Conservation (phyloP, 352 stramenopile species). For the Globisporangium apiculatum region DNA sequence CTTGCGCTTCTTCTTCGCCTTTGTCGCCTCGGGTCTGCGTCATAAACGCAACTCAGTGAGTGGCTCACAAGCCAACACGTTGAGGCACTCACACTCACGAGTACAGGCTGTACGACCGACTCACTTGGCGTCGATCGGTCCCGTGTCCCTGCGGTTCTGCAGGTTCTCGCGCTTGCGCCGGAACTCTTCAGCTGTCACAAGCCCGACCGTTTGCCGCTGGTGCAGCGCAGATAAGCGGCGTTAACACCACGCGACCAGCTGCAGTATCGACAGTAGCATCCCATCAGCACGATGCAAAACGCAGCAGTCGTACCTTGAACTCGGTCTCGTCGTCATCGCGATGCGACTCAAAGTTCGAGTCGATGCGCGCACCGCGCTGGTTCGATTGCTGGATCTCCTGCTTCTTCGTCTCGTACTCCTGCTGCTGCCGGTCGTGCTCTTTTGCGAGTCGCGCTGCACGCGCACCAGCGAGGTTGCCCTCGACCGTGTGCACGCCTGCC, state of each 20-base stretch:
- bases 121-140: constrained; percentile 22
- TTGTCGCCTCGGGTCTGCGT: constrained; percentile 27
- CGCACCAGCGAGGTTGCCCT: constrained; percentile 92
- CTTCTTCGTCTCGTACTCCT: constrained; percentile 92
- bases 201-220: constrained; percentile 80
- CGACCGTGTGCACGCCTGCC: constrained; percentile 93
- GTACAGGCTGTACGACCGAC: not conserved
- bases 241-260: not conserved
- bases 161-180: constrained; percentile 80
- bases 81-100: too few relatives aligned
- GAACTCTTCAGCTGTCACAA: constrained; percentile 95
- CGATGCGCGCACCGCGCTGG: constrained; percentile 79
- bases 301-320: constrained; percentile 54
- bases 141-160: constrained; percentile 30
- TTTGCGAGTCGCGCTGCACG: constrained; percentile 89
- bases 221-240: not conserved
- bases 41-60: constrained; percentile 1
- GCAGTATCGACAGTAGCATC: not conserved
- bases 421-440: constrained; percentile 90
- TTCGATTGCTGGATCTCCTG: constrained; percentile 83
- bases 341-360: constrained; percentile 89
- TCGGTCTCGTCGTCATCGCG: constrained; percentile 76
- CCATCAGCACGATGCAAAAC: not conserved
- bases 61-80: not conserved
- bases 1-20: constrained; percentile 74